Conservation (phyloP, 2,329 filamentous ascomycete genomes). For the Colletotrichum sp. region DNA sequence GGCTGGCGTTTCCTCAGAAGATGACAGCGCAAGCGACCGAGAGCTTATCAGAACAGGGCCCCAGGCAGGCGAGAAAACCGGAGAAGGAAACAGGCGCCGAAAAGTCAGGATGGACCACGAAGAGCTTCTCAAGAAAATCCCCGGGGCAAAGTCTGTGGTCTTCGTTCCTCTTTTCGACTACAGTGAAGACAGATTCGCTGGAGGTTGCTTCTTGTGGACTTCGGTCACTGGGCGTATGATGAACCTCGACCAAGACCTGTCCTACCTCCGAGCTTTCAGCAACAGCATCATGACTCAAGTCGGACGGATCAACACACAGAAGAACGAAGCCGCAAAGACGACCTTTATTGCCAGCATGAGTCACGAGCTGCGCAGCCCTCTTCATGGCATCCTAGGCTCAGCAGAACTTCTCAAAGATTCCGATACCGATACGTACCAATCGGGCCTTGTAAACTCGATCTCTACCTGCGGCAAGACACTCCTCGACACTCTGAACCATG, state of each 20-base stretch:
- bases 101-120: slow-evolving; percentile 30
- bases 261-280: slow-evolving; percentile 42
- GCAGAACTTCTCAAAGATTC: slow-evolving; percentile 54
- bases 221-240: slow-evolving; percentile 36
- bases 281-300: slow-evolving; percentile 56
- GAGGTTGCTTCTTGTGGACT: slow-evolving; percentile 40
- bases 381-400: slow-evolving; percentile 61
- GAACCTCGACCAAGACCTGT: slow-evolving; percentile 37
- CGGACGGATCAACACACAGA: slow-evolving; percentile 55
- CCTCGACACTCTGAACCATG: slow-evolving; percentile 53
- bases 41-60: slow-evolving; percentile 15
- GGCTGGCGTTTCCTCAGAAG: slow-evolving; percentile 30
- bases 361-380: slow-evolving; percentile 59
- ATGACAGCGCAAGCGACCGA: slow-evolving; percentile 32
- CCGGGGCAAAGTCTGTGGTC: slow-evolving; percentile 35
- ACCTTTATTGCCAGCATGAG: slow-evolving; percentile 65
- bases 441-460: slow-evolving; percentile 48
- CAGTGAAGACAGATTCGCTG: slow-evolving; percentile 34
- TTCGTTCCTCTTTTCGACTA: slow-evolving; percentile 41
- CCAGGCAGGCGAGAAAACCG: neutral
- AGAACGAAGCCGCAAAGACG: slow-evolving; percentile 56
- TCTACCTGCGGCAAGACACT: slow-evolving; percentile 51
- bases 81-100: slow-evolving; percentile 10
- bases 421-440: slow-evolving; percentile 38
- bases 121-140: slow-evolving; percentile 36